phyloP scores from a whole-genome alignment of 495 filamentous ascomycete species.

The Arthonia radiata region DNA sequence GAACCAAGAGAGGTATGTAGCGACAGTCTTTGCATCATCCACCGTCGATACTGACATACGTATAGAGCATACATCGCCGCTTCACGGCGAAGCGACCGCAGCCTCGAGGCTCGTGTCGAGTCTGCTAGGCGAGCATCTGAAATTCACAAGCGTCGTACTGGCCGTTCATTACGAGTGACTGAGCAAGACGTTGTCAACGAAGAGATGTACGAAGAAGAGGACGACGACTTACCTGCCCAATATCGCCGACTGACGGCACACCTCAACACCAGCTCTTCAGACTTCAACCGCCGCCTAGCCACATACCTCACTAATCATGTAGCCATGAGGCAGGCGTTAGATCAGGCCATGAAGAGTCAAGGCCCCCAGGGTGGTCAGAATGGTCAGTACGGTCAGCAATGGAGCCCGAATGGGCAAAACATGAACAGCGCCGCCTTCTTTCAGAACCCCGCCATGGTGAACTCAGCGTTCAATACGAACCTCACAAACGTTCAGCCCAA shows the following conservation, averaged over 20 bases:
- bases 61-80: slow-evolving; percentile 77
- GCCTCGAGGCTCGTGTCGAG: slow-evolving; percentile 69
- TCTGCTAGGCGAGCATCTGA: slow-evolving; percentile 72
- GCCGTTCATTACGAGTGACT: slow-evolving; percentile 58
- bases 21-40: too few relatives aligned
- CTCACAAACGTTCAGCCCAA: too few relatives aligned
- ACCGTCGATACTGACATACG: slow-evolving; percentile 1
- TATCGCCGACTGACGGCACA: slow-evolving; percentile 30
- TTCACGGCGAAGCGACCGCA: slow-evolving; percentile 72
- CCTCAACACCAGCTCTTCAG: slow-evolving; percentile 24
- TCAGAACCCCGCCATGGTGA: neutral
- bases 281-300: slow-evolving; percentile 31
- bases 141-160: slow-evolving; percentile 75
- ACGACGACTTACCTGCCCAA: slow-evolving; percentile 28
- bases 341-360: slow-evolving; percentile 17
- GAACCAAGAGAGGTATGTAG: slow-evolving; percentile 59
- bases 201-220: slow-evolving; percentile 95
- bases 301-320: slow-evolving; percentile 34
- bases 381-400: slow-evolving; percentile 21
- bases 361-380: too few relatives aligned
- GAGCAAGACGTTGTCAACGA: slow-evolving; percentile 76
- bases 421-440: too few relatives aligned
- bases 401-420: too few relatives aligned
- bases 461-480: too few relatives aligned
- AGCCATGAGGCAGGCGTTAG: slow-evolving; percentile 28